Base-by-base conservation (phyloP, 2,329 filamentous ascomycete species). In the Colletotrichum scovillei region DNA sequence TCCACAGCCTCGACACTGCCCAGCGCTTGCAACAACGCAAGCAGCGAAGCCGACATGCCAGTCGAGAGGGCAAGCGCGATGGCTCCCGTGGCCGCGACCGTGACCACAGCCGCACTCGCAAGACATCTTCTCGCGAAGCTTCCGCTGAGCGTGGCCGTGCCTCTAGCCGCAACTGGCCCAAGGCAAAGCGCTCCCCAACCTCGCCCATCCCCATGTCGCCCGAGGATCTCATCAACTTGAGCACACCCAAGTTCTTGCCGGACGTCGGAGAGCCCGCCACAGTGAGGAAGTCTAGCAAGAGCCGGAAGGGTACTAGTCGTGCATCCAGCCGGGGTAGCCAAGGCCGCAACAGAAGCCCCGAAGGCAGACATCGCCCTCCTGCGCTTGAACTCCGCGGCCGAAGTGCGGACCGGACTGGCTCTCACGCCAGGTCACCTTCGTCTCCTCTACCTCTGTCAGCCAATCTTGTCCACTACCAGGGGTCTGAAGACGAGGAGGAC, bases 121-220 rank as follows among this genome's bases (percentile, higher is more conserved):
- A 88, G 76, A 80, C 85, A 35, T 82, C 82, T 72, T 84, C 86
- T 12, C 88, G 92, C 26, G 92, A 94, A 22, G 81, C 82, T 12
- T 95, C 94, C 0, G 90, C 92, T 76, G 92, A 93, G 55, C 91
- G 94, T 70, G 94, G 93, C 24, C 89, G 94, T 74, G 88, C 88
- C 28, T 85, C 88, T 14, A 87, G 89, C 57, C 89, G 92, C 26
- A 92, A 92, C 75, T 95, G 87, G 70, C 84, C 93, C 75, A 93
- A 91, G 79, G 90, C 93, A 22, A 97, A 98, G 83, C 89, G 94
- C 26, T 98, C 96, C 1, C 96, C 96, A 0, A 97, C 95, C 2
- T 98, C 96, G 0, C 96, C 96, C 0, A 89, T 98, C 2, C 95
- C 95, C 3, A 98, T 98, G 95, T 97, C 95, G 3, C 95, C 95